Evolutionary conservation across 2,329 filamentous ascomycete species (phyloP).

Genomic region (Plectosphaerella cucumerina): DNA sequence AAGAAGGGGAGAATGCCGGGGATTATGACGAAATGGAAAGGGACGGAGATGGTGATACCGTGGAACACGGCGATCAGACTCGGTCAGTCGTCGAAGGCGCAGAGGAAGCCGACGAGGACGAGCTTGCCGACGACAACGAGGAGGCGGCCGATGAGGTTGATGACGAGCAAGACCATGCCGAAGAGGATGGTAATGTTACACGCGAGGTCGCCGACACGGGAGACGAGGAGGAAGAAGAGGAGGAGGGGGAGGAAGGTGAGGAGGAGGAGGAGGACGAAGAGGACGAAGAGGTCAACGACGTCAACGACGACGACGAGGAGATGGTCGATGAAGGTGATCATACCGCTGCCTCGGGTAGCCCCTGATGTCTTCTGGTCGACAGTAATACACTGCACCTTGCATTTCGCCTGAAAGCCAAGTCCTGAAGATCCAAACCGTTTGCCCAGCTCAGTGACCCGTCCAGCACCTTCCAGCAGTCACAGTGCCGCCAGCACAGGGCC

Average conservation of each 20-base stretch:
- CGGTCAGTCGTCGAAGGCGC: conserved; percentile 10
- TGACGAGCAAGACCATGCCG: conserved; percentile 20
- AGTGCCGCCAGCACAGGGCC: too few species aligned
- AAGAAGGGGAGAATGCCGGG: neutral
- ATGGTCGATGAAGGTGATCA: conserved; percentile 8
- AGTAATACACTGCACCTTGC: too few species aligned
- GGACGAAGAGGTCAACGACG: neutral
- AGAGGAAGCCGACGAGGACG: conserved; percentile 6
- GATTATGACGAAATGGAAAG: neutral
- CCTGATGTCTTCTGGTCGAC: too few species aligned
- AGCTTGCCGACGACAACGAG: conserved; percentile 5
- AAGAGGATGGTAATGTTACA: neutral
- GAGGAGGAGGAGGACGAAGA: conserved; percentile 3
- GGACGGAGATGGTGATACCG: neutral
- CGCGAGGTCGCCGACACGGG: conserved; percentile 5
- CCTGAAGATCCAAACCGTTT: too few species aligned
- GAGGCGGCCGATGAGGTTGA: conserved; percentile 18
- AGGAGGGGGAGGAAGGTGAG: conserved; percentile 11
- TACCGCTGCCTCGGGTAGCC: too few species aligned
- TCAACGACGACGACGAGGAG: neutral
- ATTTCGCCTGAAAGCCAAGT: too few species aligned
- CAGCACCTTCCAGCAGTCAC: too few species aligned
- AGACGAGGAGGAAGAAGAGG: neutral
- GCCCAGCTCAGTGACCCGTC: too few species aligned
- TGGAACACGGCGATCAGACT: conserved; percentile 7